Conservation (phyloP, 1,284 basidiomycete genomes). For the Phlebopus sp. region DNA sequence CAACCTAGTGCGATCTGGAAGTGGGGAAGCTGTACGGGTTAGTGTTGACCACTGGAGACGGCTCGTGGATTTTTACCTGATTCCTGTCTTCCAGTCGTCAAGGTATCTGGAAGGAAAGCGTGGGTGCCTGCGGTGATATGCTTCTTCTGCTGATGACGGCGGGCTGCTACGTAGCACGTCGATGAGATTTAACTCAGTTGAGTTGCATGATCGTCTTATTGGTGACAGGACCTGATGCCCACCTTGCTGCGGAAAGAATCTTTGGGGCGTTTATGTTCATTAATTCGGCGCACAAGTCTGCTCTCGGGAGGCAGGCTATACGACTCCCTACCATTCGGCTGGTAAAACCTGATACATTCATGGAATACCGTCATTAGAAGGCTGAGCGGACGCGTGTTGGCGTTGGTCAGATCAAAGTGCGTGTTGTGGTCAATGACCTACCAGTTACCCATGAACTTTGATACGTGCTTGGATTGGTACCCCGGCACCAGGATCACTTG, state of each 20-base stretch:
- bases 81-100: conserved; percentile 12
- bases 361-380: conserved; percentile 18
- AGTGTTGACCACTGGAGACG: conserved; percentile 22
- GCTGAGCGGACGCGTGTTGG: conserved; percentile 13
- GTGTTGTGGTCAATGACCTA: conserved; percentile 14
- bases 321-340: conserved; percentile 3
- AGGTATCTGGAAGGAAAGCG: conserved; percentile 14
- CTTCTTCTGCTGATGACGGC: background rate
- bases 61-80: conserved; percentile 25
- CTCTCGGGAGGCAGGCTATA: background rate
- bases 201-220: background rate
- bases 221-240: conserved; percentile 7
- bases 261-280: conserved; percentile 11
- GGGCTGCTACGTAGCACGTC: conserved; percentile 5
- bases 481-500: too few relatives aligned
- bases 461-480: background rate
- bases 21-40: conserved; percentile 17
- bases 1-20: conserved; percentile 17
- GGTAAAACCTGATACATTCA: conserved; percentile 16
- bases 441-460: conserved; percentile 14
- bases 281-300: background rate
- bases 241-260: conserved; percentile 4
- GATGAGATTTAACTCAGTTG: conserved; percentile 5
- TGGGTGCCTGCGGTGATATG: background rate
- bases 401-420: conserved; percentile 20